Evolutionary conservation across 139 green algal genomes (phyloP).

Genomic region (Bryopsis sp.): DNA sequence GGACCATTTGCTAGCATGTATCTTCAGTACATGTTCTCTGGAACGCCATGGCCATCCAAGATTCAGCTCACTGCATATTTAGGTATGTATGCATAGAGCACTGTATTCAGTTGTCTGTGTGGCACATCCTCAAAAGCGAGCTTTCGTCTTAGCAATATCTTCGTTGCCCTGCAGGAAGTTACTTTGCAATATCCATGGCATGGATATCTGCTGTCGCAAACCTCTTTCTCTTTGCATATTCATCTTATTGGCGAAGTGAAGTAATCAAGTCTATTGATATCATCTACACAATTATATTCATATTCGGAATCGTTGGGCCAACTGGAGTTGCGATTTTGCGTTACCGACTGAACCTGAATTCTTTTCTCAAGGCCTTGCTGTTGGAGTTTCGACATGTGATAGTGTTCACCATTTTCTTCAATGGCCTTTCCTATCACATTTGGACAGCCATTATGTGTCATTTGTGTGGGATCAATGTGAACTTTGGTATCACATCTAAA

Average conservation of each 20-base stretch:
- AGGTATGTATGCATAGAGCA: no score
- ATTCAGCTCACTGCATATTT: neutral
- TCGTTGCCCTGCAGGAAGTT: no score
- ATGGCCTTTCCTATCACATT: neutral
- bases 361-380: neutral
- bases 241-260: neutral
- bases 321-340: neutral
- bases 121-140: no score
- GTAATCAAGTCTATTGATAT: neutral
- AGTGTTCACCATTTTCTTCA: neutral
- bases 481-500: neutral
- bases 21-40: neutral
- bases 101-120: no score
- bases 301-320: neutral
- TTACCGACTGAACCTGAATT: neutral
- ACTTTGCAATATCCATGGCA: neutral
- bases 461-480: neutral
- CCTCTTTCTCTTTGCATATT: neutral
- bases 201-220: neutral
- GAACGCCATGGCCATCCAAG: neutral
- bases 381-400: neutral
- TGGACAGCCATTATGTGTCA: neutral
- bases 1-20: constrained; percentile 18
- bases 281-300: neutral
- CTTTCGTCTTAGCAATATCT: no score